Conservation (phyloP, 176 grass and related monocot species). For the Ampelocalamus luodianensis region DNA sequence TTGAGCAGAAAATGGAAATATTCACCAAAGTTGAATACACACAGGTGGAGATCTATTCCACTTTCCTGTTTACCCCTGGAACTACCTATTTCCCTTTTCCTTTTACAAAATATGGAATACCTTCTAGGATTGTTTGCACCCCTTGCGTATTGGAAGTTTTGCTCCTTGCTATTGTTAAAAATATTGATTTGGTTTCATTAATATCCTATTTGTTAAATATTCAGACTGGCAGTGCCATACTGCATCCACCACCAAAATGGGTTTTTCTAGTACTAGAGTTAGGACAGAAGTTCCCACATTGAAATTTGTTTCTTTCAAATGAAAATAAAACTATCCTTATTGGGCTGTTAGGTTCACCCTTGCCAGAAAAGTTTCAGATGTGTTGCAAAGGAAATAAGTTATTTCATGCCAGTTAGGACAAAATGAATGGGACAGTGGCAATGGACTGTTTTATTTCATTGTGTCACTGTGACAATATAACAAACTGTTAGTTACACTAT, state of each 20-base stretch:
- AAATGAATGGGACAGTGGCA: background rate
- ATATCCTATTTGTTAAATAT: conserved; percentile 29
- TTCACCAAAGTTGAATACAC: conserved; percentile 99
- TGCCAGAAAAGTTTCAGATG: background rate
- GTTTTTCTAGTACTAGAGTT: conserved; percentile 3
- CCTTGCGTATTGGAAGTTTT: conserved; percentile 27
- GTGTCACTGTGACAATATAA: background rate
- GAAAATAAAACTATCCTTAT: background rate
- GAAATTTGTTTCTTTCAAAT: background rate
- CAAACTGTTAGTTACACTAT: background rate
- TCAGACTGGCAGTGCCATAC: background rate
- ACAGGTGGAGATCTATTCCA: conserved; percentile 59
- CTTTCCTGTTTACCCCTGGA: conserved; percentile 23
- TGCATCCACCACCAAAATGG: background rate
- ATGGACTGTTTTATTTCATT: background rate
- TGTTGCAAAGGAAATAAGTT: conserved; percentile 2
- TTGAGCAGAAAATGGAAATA: conserved; percentile 99
- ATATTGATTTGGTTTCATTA: conserved; percentile 32
- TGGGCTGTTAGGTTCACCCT: background rate
- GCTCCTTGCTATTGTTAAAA: conserved; percentile 21
- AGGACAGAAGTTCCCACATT: background rate
- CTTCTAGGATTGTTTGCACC: conserved; percentile 26
- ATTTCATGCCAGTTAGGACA: background rate
- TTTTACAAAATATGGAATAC: conserved; percentile 29
- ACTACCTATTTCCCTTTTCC: conserved; percentile 13